Evolutionary conservation across 495 filamentous ascomycete genomes (phyloP).

Genomic region (Hypoxylon subgilvum): DNA sequence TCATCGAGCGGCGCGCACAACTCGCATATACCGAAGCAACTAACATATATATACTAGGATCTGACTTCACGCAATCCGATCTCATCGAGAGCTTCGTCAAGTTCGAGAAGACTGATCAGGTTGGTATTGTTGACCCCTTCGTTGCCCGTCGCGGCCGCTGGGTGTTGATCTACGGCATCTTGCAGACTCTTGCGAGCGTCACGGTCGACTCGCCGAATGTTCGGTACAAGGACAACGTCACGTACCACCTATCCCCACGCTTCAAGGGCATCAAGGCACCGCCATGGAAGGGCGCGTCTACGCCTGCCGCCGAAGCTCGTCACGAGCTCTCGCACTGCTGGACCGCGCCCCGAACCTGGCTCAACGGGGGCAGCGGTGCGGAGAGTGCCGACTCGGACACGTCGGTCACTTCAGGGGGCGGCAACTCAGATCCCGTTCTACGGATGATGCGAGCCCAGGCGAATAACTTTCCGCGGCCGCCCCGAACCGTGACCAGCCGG

Average conservation of each 20-base stretch:
- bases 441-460: slow-evolving; percentile 37
- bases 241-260: slow-evolving; percentile 68
- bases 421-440: slow-evolving; percentile 26
- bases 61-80: slow-evolving; percentile 56
- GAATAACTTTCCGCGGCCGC: slow-evolving; percentile 43
- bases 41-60: slow-evolving; percentile 68
- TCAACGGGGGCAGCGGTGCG: slow-evolving; percentile 37
- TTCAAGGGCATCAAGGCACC: slow-evolving; percentile 61
- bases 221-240: slow-evolving; percentile 63
- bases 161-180: slow-evolving; percentile 72
- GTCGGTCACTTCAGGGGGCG: slow-evolving; percentile 13
- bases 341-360: slow-evolving; percentile 58
- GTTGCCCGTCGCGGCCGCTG: slow-evolving; percentile 71
- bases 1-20: slow-evolving; percentile 56
- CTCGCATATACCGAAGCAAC: slow-evolving; percentile 70
- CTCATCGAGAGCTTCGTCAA: slow-evolving; percentile 68
- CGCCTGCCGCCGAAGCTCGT: slow-evolving; percentile 51
- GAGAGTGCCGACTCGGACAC: slow-evolving; percentile 45
- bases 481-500: slow-evolving; percentile 34
- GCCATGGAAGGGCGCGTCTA: slow-evolving; percentile 60
- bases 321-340: slow-evolving; percentile 69
- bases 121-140: slow-evolving; percentile 58
- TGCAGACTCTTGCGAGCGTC: slow-evolving; percentile 72
- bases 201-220: slow-evolving; percentile 69
- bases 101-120: slow-evolving; percentile 65